Base-by-base conservation (phyloP, 2,329 filamentous ascomycete species). In the Paecilomyces fulvus region DNA sequence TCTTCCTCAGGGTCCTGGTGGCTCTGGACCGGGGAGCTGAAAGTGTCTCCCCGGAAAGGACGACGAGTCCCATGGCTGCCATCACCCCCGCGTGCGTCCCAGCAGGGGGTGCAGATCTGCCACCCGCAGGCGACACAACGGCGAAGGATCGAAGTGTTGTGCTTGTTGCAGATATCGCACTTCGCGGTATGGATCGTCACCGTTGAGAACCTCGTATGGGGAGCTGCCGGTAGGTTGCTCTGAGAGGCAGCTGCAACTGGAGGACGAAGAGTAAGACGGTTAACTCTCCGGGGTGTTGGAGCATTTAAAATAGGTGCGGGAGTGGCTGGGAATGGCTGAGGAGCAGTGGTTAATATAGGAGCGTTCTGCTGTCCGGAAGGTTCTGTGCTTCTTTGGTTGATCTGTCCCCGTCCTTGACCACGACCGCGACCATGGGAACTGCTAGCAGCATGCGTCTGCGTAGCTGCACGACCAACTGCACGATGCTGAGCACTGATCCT, bases 81-180 rank as follows among this genome's bases (percentile, higher is more conserved):
- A 30, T 58, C 55, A 4, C 64, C 60, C 8, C 61, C 62, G 23
- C 59, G 55, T 7, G 48, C 48, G 17, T 51, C 30, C 61, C 63
- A 66, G 53, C 73, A 75, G 1, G 56, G 53, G n/a, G 65, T 64
- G 55, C 73, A 75, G 11, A 66, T 65, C 33, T 74, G 71, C 67
- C 65, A 71, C 8, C 64, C 65, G 51, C 72, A 75, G 2, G 57
- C 57, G 4, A 33, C 55, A 53, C 73, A 75, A 11, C 70, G 69
- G 23, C 61, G 62, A 59, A 74, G 65, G 1, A 64, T 69, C 1
- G 57, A 50, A n/a, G 50, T 61, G 53, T 74, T 74, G 48, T 70
- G 65, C 1, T 53, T 51, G 37, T 69, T 66, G 61, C 73, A 75
- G 2, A 67, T 37, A 53, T 75, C 73, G 53, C 73, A 75, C 56